Conservation (phyloP, 805 yeast genomes). For the Tetrapisispora namnaoensis region DNA sequence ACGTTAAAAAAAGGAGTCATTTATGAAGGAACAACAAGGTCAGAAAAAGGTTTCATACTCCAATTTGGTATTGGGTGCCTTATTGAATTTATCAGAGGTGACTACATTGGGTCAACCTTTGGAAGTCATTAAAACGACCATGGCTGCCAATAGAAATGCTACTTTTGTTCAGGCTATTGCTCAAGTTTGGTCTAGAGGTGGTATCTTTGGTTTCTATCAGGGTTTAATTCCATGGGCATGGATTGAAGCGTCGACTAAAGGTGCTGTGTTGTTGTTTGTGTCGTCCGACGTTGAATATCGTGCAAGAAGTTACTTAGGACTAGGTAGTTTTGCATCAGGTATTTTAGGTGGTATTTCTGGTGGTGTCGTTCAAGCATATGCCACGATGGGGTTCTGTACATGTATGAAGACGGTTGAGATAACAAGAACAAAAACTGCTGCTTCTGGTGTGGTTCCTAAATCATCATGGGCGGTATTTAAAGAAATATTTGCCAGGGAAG, state of each 20-base stretch:
- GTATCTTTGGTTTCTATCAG: slow-evolving; percentile 85
- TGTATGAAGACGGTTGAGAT: slow-evolving; percentile 99
- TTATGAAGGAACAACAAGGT: slow-evolving; percentile 19
- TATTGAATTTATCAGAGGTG: slow-evolving; percentile 83
- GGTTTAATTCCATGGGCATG: slow-evolving; percentile 99
- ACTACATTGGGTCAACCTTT: slow-evolving; percentile 95
- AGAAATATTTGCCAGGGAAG: slow-evolving; percentile 77
- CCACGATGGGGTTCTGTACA: slow-evolving; percentile 96
- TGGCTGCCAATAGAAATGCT: slow-evolving; percentile 90
- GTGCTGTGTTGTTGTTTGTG: slow-evolving; percentile 88
- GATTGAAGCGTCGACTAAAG: slow-evolving; percentile 99
- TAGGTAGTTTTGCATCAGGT: slow-evolving; percentile 70
- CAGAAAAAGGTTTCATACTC: slow-evolving; percentile 84
- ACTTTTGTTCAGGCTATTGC: slow-evolving; percentile 56
- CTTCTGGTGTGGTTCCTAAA: slow-evolving; percentile 57
- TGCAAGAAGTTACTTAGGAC: slow-evolving; percentile 47
- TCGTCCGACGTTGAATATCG: slow-evolving; percentile 86
- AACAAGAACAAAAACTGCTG: slow-evolving; percentile 74
- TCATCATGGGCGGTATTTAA: slow-evolving; percentile 79
- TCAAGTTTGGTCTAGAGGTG: slow-evolving; percentile 89
- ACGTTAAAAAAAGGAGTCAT: too few species aligned
- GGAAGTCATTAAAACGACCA: slow-evolving; percentile 92
- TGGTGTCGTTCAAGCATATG: slow-evolving; percentile 92
- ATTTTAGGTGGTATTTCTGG: slow-evolving; percentile 94
- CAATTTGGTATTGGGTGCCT: slow-evolving; percentile 89